Percentiles rank a stretch among this genome's conserved stretches.
These are phyloP conservation scores for Boletus rubescentipes DNA, from an alignment of 768 basidiomycete species.

Conservation along the genomic window DNA sequence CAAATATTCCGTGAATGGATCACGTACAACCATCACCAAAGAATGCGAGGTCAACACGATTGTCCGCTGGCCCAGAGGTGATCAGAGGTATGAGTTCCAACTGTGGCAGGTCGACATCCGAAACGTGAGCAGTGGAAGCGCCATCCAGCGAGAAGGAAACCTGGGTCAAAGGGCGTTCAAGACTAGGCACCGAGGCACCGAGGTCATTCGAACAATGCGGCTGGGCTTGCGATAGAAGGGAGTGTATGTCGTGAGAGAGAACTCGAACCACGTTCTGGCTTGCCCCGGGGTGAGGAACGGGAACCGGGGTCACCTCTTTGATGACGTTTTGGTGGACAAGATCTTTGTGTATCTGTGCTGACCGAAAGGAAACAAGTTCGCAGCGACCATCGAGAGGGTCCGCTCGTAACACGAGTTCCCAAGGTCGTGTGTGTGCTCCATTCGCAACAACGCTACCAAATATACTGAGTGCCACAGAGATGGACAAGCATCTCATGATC, in stretches of 20 bases:
- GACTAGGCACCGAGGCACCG: not conserved
- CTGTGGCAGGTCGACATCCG: constrained; percentile 35
- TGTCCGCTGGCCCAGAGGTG: constrained; percentile 58
- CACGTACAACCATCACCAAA: constrained; percentile 76
- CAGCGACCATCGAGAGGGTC: constrained; percentile 19
- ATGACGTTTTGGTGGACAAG: constrained; percentile 9
- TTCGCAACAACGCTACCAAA: constrained; percentile 4
- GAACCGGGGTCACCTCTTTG: constrained; percentile 9
- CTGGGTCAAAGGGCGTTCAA: constrained; percentile 6
- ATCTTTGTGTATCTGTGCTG: constrained; percentile 22
- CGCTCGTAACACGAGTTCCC: constrained; percentile 37
- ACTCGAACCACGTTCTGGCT: constrained; percentile 16
- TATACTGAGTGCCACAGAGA: not conserved
- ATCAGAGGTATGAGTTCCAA: constrained; percentile 58
- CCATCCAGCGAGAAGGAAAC: constrained; percentile 6
- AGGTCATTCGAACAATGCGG: constrained; percentile 26
- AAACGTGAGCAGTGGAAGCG: not conserved
- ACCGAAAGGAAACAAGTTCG: constrained; percentile 17
- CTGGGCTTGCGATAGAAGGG: constrained; percentile 20
- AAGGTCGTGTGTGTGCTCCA: constrained; percentile 75
- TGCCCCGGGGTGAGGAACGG: constrained; percentile 6
- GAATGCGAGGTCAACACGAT: constrained; percentile 74
- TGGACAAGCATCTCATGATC: constrained; percentile 15
- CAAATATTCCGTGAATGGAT: not conserved
- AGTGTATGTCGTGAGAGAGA: constrained; percentile 18